These are phyloP conservation scores for Eucalyptus marginata DNA, from an alignment of 345 rosid species.

Conservation along the genomic window DNA sequence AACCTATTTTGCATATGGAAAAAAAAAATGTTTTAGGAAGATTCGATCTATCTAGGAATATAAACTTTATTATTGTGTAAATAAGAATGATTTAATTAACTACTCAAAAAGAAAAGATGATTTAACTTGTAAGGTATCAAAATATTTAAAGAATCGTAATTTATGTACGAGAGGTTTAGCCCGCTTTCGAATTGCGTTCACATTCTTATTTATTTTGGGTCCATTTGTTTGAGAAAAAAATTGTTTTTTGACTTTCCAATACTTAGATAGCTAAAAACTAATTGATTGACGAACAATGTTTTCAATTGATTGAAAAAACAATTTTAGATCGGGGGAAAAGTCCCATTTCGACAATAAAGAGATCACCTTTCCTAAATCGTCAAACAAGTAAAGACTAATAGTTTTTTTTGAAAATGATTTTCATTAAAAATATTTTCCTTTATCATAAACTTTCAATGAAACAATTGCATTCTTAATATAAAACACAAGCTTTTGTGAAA, in stretches of 20 bases:
- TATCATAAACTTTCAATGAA: too few relatives aligned
- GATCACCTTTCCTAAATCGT: rapidly evolving
- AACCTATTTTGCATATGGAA: neutral
- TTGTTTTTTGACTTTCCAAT: too few relatives aligned
- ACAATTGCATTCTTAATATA: neutral
- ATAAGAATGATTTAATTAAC: neutral
- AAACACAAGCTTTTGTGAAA: neutral
- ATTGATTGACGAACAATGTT: neutral
- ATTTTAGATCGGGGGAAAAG: neutral
- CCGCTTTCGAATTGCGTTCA: neutral
- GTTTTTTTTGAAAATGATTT: too few relatives aligned
- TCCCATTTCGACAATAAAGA: neutral
- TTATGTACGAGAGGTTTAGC: neutral
- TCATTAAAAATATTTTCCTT: neutral
- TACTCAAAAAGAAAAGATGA: neutral
- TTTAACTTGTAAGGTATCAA: neutral
- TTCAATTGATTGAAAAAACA: too few relatives aligned
- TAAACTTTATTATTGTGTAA: neutral
- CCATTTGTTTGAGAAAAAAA: neutral
- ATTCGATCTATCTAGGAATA: neutral
- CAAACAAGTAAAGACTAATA: rapidly evolving
- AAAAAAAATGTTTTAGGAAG: neutral
- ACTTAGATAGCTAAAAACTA: too few relatives aligned
- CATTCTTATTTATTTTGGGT: neutral
- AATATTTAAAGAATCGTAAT: neutral